These are phyloP conservation scores for Peribolospora baueri DNA, from an alignment of 768 basidiomycete genomes.

Conservation along the genomic window DNA sequence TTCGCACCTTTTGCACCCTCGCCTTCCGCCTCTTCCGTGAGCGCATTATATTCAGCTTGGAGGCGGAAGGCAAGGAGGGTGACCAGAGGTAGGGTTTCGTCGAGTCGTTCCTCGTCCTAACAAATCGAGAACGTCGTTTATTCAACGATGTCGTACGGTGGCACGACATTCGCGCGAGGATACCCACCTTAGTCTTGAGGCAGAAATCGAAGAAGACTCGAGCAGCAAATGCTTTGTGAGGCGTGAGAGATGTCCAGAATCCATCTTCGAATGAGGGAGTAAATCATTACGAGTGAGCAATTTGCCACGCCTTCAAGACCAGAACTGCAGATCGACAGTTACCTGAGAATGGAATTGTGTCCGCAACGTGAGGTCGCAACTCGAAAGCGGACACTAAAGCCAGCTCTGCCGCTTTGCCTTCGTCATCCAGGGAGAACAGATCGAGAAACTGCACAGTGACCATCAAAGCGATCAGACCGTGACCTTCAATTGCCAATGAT, in stretches of 20 bases:
- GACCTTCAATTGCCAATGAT: slow-evolving; percentile 23
- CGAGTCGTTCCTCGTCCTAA: slow-evolving; percentile 26
- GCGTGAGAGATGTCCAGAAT: slow-evolving; percentile 46
- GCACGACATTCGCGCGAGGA: background rate
- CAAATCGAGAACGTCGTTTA: slow-evolving; percentile 13
- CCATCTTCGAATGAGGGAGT: slow-evolving; percentile 25
- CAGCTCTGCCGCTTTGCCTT: slow-evolving; percentile 35
- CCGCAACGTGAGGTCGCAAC: slow-evolving; percentile 38
- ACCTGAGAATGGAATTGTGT: slow-evolving; percentile 47
- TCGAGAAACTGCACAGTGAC: slow-evolving; percentile 16
- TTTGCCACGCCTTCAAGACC: background rate
- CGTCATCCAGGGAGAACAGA: slow-evolving; percentile 17
- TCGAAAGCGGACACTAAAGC: slow-evolving; percentile 50
- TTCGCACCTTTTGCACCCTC: slow-evolving; percentile 23
- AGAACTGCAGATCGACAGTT: slow-evolving; percentile 10
- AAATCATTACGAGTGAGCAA: background rate
- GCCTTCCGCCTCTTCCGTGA: slow-evolving; percentile 22
- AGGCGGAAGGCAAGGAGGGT: slow-evolving; percentile 54
- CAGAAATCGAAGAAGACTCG: slow-evolving; percentile 67
- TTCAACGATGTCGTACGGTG: background rate
- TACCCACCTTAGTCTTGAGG: slow-evolving; percentile 23
- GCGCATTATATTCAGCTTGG: slow-evolving; percentile 42
- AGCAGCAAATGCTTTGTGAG: slow-evolving; percentile 54
- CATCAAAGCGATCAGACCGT: slow-evolving; percentile 36
- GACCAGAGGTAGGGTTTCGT: slow-evolving; percentile 55